Evolutionary conservation across 148 eudicot genomes (phyloP).

Genomic region (Tetragonia tetragonoides): DNA sequence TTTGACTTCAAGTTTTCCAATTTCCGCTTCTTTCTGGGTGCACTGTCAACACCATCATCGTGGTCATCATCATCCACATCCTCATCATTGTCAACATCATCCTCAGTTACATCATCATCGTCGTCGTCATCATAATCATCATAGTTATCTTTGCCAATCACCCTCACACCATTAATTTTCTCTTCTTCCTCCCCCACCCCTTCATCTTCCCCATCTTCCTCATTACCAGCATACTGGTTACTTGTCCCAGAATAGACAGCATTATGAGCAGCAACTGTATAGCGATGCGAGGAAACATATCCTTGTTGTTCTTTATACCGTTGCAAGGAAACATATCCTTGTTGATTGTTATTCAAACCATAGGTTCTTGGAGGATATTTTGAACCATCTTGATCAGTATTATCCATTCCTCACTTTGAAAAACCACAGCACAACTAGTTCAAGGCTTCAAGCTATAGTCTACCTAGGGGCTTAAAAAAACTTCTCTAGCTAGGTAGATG

Average conservation of each 20-base stretch:
- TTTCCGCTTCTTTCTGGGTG: conserved; percentile 63
- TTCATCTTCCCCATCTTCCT: conserved; percentile 33
- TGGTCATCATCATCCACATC: conserved; percentile 26
- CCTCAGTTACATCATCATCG: conserved; percentile 29
- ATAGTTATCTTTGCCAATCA: conserved; percentile 41
- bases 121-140: conserved; percentile 31
- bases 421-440: background rate
- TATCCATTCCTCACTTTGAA: conserved; percentile 42
- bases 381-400: conserved; percentile 37
- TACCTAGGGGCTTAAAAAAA: too few relatives aligned
- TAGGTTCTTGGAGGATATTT: conserved; percentile 33
- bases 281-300: conserved; percentile 32
- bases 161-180: conserved; percentile 28
- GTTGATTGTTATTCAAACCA: conserved; percentile 34
- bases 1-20: conserved; percentile 53
- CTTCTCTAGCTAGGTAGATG: too few relatives aligned
- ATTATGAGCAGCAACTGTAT: conserved; percentile 32
- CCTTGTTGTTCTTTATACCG: conserved; percentile 25
- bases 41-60: conserved; percentile 25
- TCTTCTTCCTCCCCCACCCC: conserved; percentile 34
- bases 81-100: conserved; percentile 33
- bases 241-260: conserved; percentile 28
- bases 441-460: background rate
- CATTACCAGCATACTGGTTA: conserved; percentile 28
- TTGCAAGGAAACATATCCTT: conserved; percentile 33